phyloP scores from a whole-genome alignment of 441 rosid species.

The Hypseocharis bilobata region DNA sequence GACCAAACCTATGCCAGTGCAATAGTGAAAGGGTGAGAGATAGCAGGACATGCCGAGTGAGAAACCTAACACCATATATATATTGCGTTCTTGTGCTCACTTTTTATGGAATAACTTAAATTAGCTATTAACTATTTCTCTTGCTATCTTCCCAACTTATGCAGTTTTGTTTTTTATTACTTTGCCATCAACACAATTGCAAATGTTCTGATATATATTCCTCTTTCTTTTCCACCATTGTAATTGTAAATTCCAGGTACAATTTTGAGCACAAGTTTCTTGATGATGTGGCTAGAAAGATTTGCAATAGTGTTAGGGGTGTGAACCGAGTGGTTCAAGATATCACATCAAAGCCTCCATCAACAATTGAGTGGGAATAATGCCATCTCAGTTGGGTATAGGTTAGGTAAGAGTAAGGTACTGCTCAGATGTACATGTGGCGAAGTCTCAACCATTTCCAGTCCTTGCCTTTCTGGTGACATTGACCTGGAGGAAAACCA shows the following conservation, averaged over 20 bases:
- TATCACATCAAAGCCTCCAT: constrained; percentile 92
- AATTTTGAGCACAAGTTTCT: constrained; percentile 78
- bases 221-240: not conserved
- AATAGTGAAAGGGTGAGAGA: not conserved
- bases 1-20: not conserved
- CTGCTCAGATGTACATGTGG: constrained; percentile 11
- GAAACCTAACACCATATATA: not conserved
- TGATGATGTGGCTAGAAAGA: constrained; percentile 61
- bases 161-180: constrained; percentile 2
- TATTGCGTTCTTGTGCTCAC: not conserved
- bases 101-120: not conserved
- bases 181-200: not conserved
- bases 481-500: constrained; percentile 9
- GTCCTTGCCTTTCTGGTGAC: constrained; percentile 4
- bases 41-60: not conserved
- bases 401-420: constrained; percentile 7
- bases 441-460: constrained; percentile 4
- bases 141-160: constrained; percentile 2
- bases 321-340: constrained; percentile 87
- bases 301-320: constrained; percentile 77
- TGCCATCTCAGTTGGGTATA: constrained; percentile 13
- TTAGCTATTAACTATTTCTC: not conserved
- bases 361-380: constrained; percentile 94
- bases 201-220: not conserved
- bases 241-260: constrained; percentile 49